Base-by-base conservation (phyloP, 768 basidiomycete genomes). In the Podaxis rugospora region DNA sequence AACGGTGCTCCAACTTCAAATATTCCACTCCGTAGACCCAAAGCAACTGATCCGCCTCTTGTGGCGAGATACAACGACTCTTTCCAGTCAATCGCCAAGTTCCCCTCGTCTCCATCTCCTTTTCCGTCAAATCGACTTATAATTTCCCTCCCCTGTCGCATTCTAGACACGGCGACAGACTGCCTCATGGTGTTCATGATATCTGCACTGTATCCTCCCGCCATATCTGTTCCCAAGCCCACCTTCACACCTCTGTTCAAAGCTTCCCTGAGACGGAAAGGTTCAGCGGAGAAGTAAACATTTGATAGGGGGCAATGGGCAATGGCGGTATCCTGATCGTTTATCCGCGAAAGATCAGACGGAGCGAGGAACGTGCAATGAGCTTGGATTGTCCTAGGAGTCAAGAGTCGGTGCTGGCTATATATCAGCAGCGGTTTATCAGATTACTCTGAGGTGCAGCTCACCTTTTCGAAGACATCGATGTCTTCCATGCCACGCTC, bases 281-380 rank as follows among this genome's bases (percentile, higher is more conserved):
- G 83, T 57, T 81, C 76, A 11, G 84, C 80, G 0, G 91, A 93
- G 72, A 95, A 93, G 73, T 95, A 96, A 2, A 83, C 80, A 68
- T 96, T 95, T 0, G 93, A 94, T 11, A 96, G 77, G 0, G 94
- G 94, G 71, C 94, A 96, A 66, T 93, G 92, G 0, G 93, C 91
- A 21, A 95, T 77, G 1, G 90, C 78, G 0, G 87, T 83, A 14
- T 85, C 83, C 27, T 69, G 70, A 3, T 64, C 63, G 1, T 76
- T 74, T 11, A 95, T 74, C 16, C 77, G 79, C 0, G 74, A 69
- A 10, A 93, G 76, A 36, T 85, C 78, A 0, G 78, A 71, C 0
- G 71, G 56, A n/a, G 74, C 69, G 35, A 94, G 79, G 72, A 89
- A 93, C 1, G 94, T 96, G 74, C 93, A 95, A 70, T 95, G 94